Conservation (phyloP, 129 eudicot species). For the Oenanthe sinensis region DNA sequence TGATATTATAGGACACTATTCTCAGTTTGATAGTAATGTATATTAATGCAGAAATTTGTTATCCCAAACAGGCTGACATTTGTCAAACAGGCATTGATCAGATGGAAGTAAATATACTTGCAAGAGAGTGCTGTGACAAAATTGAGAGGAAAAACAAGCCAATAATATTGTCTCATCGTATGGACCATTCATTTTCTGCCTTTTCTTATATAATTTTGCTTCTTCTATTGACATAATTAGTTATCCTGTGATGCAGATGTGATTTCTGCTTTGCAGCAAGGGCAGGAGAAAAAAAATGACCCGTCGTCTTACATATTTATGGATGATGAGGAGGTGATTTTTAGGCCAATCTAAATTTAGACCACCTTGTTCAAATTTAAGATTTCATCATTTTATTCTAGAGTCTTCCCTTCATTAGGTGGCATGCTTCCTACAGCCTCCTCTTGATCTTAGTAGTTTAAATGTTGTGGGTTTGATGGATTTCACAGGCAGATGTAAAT, state of each 20-base stretch:
- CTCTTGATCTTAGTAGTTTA: neutral
- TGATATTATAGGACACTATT: neutral
- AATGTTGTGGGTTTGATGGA: neutral
- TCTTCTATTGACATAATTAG: neutral
- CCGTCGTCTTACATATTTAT: constrained; percentile 65
- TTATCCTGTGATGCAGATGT: constrained; percentile 35
- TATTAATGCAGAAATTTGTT: constrained; percentile 1
- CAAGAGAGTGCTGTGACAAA: constrained; percentile 70
- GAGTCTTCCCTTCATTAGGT: neutral
- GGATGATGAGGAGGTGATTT: constrained; percentile 87
- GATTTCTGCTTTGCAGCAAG: constrained; percentile 70
- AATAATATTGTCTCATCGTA: constrained; percentile 62
- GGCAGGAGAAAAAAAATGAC: constrained; percentile 77
- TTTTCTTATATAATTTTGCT: neutral
- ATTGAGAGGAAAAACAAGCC: constrained; percentile 64
- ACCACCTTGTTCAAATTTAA: neutral
- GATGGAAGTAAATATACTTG: constrained; percentile 56
- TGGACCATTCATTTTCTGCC: neutral
- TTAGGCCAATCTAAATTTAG: neutral
- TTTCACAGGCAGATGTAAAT: constrained; percentile 65
- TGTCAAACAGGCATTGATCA: constrained; percentile 74
- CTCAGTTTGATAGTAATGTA: neutral
- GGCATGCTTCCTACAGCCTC: neutral
- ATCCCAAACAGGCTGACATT: constrained; percentile 54
- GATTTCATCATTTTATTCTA: neutral